Base-by-base conservation (phyloP, 257 asterid genomes). In the Gentiana macrophylla region DNA sequence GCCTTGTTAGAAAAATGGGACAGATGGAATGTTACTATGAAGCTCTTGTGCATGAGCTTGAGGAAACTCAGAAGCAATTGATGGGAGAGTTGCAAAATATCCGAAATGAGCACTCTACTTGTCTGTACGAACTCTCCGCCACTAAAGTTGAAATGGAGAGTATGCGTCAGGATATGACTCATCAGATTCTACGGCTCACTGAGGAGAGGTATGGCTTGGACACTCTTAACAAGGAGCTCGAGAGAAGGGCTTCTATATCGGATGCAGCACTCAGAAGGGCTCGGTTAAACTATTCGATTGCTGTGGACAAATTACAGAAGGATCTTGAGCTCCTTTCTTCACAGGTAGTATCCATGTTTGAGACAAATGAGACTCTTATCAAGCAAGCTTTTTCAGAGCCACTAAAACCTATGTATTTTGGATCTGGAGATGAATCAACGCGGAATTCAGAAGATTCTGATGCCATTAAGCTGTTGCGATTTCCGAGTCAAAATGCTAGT, bases 11-110 rank as follows among this genome's bases (percentile, higher is more conserved):
- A 60, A 92, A 92, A 79, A 83, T 84, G 99, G 66, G 77, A 71
- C 94, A 92, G 75, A 92, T 92, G 99, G 99, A 92, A 62, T 80
- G 83, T 50, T 92, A 92, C 62, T 88, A 92, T 6, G 99, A 92
- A 76, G 86, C 95, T 55, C 94, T 92, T 41, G 67, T 88, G 58
- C 97, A 79, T 43, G 98, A 85, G 66, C 90, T 92, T 12, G 98
- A 92, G 72, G 98, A 83, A 74, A 88, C 77, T 78, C 97, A 92
- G 83, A 85, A 88, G 78, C 92, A 78, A 63, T 61, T 83, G 77
- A 61, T 85, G 53, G 88, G 72, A 47, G 98, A 92, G 78, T 65
- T 88, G 80, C 97, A 85, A 78, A 82, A 51, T 72, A 71, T 88
- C 65, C 75, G 77, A 65, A 81, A 74, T 35, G 98, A 88, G 71